Evolutionary conservation across 257 asterid species (phyloP).

Genomic region (Parsonsia alboflavescens): DNA sequence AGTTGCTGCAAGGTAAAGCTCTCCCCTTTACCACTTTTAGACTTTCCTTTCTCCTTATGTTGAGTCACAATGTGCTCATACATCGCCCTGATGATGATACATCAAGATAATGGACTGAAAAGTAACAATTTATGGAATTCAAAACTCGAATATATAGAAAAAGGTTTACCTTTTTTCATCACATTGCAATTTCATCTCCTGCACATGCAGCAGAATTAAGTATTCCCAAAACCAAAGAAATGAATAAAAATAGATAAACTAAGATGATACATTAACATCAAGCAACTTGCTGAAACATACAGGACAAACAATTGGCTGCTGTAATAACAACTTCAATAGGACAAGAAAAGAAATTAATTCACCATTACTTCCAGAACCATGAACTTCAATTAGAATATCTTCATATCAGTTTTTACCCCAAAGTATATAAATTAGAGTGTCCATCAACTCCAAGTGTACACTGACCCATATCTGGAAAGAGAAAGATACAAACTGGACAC

Average conservation of each 20-base stretch:
- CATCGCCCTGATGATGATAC: slow-evolving; percentile 51
- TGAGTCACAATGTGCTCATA: slow-evolving; percentile 78
- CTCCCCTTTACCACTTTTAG: slow-evolving; percentile 80
- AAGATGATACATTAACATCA: background rate
- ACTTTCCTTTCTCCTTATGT: slow-evolving; percentile 57
- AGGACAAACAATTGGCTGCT: background rate
- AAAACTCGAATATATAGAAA: slow-evolving; percentile 6
- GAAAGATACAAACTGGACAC: background rate
- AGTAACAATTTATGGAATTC: slow-evolving; percentile 3
- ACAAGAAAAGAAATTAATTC: background rate
- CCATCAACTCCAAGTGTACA: background rate
- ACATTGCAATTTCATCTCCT: slow-evolving; percentile 96
- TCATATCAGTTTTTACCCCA: background rate
- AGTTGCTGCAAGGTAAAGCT: slow-evolving; percentile 61
- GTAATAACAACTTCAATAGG: background rate
- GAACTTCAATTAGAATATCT: background rate
- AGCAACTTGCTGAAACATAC: background rate
- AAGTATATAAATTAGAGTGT: background rate
- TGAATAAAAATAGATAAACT: background rate
- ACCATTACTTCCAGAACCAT: background rate
- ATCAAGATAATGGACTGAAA: slow-evolving; percentile 17
- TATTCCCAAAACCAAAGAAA: background rate
- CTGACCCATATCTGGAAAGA: background rate
- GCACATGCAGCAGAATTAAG: slow-evolving; percentile 31
- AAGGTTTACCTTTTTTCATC: slow-evolving; percentile 80